Evolutionary conservation across 2,329 filamentous ascomycete genomes (phyloP).

Genomic region (Monilinia fructicola): DNA sequence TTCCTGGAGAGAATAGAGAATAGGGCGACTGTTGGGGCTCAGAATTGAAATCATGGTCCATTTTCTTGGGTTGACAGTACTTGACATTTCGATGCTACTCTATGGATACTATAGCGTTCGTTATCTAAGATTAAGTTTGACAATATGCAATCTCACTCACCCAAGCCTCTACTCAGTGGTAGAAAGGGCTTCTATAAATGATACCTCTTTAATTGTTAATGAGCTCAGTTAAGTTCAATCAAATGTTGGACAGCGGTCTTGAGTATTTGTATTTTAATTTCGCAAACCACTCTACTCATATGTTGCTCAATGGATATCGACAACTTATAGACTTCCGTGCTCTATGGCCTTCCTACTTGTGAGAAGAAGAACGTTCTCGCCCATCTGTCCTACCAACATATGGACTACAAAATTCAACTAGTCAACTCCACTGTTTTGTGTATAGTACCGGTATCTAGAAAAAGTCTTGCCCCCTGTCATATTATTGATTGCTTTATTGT

Average conservation of each 20-base stretch:
- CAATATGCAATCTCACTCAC: background rate
- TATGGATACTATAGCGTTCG: background rate
- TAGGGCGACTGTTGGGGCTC: background rate
- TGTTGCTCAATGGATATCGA: background rate
- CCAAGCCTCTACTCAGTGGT: background rate
- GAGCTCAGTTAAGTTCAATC: background rate
- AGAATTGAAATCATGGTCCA: background rate
- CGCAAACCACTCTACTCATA: background rate
- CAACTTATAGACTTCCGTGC: background rate
- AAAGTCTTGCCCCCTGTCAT: background rate
- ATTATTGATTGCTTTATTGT: background rate
- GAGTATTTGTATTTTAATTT: background rate
- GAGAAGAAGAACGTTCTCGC: background rate
- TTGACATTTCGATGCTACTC: background rate
- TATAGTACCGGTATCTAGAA: background rate
- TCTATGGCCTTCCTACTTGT: background rate
- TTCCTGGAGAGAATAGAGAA: constrained; percentile 11
- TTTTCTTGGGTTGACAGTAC: background rate
- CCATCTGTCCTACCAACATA: background rate
- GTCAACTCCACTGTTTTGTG: background rate
- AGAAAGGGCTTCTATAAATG: background rate
- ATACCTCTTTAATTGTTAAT: too few species aligned
- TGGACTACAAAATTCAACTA: background rate
- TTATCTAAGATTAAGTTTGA: background rate
- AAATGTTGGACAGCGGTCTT: background rate